These are phyloP conservation scores for Scleromitrula shiraiana DNA, from an alignment of 2,329 filamentous ascomycete species.

Conservation along the genomic window DNA sequence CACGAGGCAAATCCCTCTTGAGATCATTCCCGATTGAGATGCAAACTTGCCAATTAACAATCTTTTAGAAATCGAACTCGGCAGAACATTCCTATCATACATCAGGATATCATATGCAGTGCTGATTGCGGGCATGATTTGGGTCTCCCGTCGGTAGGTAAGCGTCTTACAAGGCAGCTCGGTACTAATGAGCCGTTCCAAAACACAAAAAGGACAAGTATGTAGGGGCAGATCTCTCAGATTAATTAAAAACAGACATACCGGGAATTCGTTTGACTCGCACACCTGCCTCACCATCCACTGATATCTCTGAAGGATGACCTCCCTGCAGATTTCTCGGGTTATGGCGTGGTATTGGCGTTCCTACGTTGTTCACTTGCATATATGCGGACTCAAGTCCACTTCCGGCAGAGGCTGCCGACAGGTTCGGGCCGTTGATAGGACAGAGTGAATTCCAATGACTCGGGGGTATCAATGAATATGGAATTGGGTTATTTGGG, in stretches of 20 bases:
- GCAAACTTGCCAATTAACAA: neutral
- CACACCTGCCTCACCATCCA: conserved; percentile 7
- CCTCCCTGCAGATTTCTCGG: conserved; percentile 16
- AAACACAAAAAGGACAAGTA: conserved; percentile 6
- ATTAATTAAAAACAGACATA: conserved; percentile 27
- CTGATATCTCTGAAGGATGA: conserved; percentile 11
- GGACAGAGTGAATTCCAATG: conserved; percentile 14
- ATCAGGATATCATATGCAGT: conserved; percentile 26
- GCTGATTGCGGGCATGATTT: conserved; percentile 12
- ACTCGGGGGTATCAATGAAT: conserved; percentile 10
- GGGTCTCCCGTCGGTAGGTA: neutral
- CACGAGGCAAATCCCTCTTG: conserved; percentile 6
- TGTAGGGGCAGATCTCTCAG: conserved; percentile 16
- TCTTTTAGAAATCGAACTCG: conserved; percentile 1
- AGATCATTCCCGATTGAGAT: conserved; percentile 8
- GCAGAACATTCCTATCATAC: conserved; percentile 5
- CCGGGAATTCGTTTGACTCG: conserved; percentile 18
- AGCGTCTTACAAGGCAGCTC: conserved; percentile 13
- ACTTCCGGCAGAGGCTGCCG: conserved; percentile 18
- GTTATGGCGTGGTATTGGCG: conserved; percentile 20
- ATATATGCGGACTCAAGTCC: conserved; percentile 20
- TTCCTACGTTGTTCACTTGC: conserved; percentile 23
- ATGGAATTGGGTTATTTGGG: neutral
- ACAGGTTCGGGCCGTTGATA: conserved; percentile 25
- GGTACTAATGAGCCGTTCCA: conserved; percentile 23